Evolutionary conservation across 1,284 basidiomycete genomes (phyloP).

Genomic region (Ceratobasidium sp.): DNA sequence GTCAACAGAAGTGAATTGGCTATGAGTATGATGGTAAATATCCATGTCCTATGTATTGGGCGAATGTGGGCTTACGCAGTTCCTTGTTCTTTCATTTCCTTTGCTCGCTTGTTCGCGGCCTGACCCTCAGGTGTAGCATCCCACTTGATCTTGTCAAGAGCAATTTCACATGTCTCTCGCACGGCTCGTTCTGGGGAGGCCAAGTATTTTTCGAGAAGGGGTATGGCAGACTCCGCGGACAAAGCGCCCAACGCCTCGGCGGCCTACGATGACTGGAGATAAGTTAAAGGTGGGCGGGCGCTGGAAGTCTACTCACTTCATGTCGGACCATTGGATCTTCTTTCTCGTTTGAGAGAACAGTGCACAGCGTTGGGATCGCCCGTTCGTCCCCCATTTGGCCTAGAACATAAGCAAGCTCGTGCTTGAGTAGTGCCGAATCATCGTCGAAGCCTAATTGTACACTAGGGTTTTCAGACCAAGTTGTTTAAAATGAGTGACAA

Average conservation of each 20-base stretch:
- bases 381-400: conserved; percentile 83
- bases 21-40: conserved; percentile 46
- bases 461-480: conserved; percentile 20
- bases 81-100: conserved; percentile 38
- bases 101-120: conserved; percentile 40
- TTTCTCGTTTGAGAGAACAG: conserved; percentile 69
- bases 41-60: background rate
- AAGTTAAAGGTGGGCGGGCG: conserved; percentile 5
- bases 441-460: conserved; percentile 75
- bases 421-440: conserved; percentile 90
- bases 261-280: conserved; percentile 61
- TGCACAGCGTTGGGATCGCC: conserved; percentile 82
- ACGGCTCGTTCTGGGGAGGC: conserved; percentile 81
- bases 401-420: conserved; percentile 96
- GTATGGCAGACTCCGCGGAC: conserved; percentile 70
- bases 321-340: conserved; percentile 99
- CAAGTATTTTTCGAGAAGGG: conserved; percentile 76
- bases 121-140: conserved; percentile 67
- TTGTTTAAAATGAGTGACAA: background rate
- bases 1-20: conserved; percentile 88
- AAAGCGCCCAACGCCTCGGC: conserved; percentile 99
- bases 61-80: conserved; percentile 16
- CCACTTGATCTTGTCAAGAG: conserved; percentile 93
- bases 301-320: conserved; percentile 81
- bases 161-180: conserved; percentile 97